A percentile compares a stretch with the other conserved stretches of the same genome.
Conservation (phyloP, 768 basidiomycete genomes). For the Amyloporia xantha region DNA sequence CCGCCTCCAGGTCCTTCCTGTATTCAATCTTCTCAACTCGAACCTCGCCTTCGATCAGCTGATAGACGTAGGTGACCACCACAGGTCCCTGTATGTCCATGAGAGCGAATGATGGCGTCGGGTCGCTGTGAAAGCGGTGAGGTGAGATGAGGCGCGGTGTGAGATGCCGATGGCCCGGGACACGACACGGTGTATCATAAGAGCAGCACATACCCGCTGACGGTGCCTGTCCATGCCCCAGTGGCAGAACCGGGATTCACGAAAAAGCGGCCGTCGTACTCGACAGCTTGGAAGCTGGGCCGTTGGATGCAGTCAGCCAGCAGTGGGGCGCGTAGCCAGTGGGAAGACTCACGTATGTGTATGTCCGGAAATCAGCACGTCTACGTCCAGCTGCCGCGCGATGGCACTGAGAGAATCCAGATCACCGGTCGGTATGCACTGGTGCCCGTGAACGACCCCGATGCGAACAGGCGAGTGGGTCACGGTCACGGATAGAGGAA, state of each 20-base stretch:
- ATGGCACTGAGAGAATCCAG: conserved; percentile 83
- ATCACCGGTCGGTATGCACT: conserved; percentile 88
- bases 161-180: background rate
- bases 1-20: conserved; percentile 50
- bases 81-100: conserved; percentile 98
- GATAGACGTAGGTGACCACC: conserved; percentile 96
- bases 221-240: conserved; percentile 85
- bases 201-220: conserved; percentile 42
- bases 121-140: conserved; percentile 45
- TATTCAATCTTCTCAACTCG: conserved; percentile 90
- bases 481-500: conserved; percentile 77
- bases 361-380: conserved; percentile 89
- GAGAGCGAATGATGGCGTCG: conserved; percentile 90
- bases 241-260: conserved; percentile 94
- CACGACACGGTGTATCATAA: background rate
- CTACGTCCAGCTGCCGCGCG: conserved; percentile 96
- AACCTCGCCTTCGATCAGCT: conserved; percentile 89
- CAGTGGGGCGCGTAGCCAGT: background rate
- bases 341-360: conserved; percentile 73
- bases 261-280: conserved; percentile 88
- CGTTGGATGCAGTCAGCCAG: background rate
- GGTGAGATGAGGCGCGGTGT: background rate
- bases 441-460: conserved; percentile 91
- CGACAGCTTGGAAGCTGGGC: conserved; percentile 85
- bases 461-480: conserved; percentile 82